Percentiles rank a stretch among this genome's conserved stretches.
These are phyloP conservation scores for Plectosphaerella cucumerina DNA, from an alignment of 2,329 filamentous ascomycete genomes.

Conservation along the genomic window DNA sequence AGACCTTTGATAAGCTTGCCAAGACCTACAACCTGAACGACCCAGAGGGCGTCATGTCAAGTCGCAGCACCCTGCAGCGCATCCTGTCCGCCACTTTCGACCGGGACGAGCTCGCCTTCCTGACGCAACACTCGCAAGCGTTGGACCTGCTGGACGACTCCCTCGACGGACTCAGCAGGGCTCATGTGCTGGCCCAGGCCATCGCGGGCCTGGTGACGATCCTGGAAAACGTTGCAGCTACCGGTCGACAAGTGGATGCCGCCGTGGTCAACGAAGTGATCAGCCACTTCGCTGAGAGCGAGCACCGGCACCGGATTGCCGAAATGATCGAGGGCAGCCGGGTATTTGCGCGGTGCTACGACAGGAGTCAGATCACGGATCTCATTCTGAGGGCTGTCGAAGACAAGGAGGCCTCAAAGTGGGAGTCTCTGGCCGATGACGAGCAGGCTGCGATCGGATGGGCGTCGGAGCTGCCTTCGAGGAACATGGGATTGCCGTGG, in stretches of 20 bases:
- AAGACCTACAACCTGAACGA: slow-evolving; percentile 10
- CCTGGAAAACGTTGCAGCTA: slow-evolving; percentile 17
- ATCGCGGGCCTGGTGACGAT: slow-evolving; percentile 27
- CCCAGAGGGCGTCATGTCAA: slow-evolving; percentile 16
- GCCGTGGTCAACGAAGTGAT: slow-evolving; percentile 20
- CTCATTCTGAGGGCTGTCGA: slow-evolving; percentile 25
- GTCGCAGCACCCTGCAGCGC: slow-evolving; percentile 13
- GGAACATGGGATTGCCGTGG: slow-evolving; percentile 31
- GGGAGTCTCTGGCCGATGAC: slow-evolving; percentile 8
- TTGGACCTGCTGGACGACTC: slow-evolving; percentile 4
- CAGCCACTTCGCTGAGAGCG: slow-evolving; percentile 21
- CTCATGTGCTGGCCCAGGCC: slow-evolving; percentile 28
- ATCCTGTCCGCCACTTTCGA: slow-evolving; percentile 29
- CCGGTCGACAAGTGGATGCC: neutral
- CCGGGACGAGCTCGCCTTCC: slow-evolving; percentile 23
- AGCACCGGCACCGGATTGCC: slow-evolving; percentile 22
- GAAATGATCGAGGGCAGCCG: slow-evolving; percentile 23
- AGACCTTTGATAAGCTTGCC: slow-evolving; percentile 9
- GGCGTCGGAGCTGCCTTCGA: slow-evolving; percentile 23
- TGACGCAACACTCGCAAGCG: slow-evolving; percentile 17
- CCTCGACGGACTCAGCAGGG: slow-evolving; percentile 26
- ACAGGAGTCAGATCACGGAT: slow-evolving; percentile 23
- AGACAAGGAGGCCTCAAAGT: slow-evolving; percentile 8
- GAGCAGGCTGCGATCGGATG: slow-evolving; percentile 18
- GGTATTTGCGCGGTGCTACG: slow-evolving; percentile 26